phyloP scores from a whole-genome alignment of 768 basidiomycete species.

The Tulasnella sp. region DNA sequence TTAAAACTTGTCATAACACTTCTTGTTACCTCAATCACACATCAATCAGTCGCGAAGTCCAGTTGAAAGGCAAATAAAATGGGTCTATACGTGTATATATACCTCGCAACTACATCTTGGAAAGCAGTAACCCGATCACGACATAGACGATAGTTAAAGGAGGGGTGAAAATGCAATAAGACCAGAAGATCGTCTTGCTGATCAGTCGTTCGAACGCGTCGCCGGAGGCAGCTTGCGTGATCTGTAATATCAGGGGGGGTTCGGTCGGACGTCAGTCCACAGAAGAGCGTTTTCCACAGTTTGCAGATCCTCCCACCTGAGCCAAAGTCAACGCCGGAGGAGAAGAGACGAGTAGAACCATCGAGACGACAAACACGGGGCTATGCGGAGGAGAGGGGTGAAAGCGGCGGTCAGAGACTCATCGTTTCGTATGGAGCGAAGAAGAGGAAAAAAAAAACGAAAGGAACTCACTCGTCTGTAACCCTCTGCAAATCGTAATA shows the following conservation, averaged over 20 bases:
- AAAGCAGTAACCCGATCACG: slow-evolving; percentile 58
- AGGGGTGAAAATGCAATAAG: slow-evolving; percentile 84
- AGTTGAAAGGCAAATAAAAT: not conserved
- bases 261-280: not conserved
- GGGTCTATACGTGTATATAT: not conserved
- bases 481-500: slow-evolving; percentile 56
- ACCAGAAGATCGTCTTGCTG: slow-evolving; percentile 88
- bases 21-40: too few species aligned
- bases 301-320: too few species aligned
- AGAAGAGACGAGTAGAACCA: slow-evolving; percentile 74
- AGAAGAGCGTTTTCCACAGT: not conserved
- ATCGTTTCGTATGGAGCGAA: too few species aligned
- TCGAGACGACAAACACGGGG: slow-evolving; percentile 82
- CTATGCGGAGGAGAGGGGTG: slow-evolving; percentile 41
- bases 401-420: not conserved
- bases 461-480: slow-evolving; percentile 68
- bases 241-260: slow-evolving; percentile 42
- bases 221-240: slow-evolving; percentile 79
- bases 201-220: slow-evolving; percentile 90
- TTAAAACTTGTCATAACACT: too few species aligned
- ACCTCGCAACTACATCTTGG: slow-evolving; percentile 33
- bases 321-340: slow-evolving; percentile 76
- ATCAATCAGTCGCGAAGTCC: too few species aligned
- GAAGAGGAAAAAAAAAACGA: slow-evolving; percentile 1
- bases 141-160: slow-evolving; percentile 77